Percentiles rank a stretch among this genome's conserved stretches.
These are phyloP conservation scores for Coprinopsis cinerea DNA, from an alignment of 768 basidiomycete genomes.

Conservation along the genomic window DNA sequence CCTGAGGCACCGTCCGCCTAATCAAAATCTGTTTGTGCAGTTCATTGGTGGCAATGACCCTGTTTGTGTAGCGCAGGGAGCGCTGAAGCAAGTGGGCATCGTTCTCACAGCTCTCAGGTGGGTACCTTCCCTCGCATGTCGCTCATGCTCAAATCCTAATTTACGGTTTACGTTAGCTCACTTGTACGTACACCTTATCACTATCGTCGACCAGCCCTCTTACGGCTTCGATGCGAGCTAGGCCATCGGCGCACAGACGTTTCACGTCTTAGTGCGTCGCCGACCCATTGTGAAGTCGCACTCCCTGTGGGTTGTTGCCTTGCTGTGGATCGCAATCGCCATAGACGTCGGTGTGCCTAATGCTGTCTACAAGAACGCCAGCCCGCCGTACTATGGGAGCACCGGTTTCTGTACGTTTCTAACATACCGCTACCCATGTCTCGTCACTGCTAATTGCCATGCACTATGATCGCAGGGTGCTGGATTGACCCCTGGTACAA, in stretches of 20 bases:
- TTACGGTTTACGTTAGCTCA: slow-evolving; percentile 7
- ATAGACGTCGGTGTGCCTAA: slow-evolving; percentile 28
- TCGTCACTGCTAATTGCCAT: too few relatives aligned
- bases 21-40: slow-evolving; percentile 12
- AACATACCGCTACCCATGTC: neutral
- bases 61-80: slow-evolving; percentile 32
- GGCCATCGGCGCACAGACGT: slow-evolving; percentile 38
- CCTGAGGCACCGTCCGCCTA: neutral
- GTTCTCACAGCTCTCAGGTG: slow-evolving; percentile 29
- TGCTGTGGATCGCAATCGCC: slow-evolving; percentile 29
- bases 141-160: too few relatives aligned
- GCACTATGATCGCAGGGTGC: slow-evolving; percentile 29
- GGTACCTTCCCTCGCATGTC: too few relatives aligned
- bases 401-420: slow-evolving; percentile 25
- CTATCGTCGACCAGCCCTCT: neutral
- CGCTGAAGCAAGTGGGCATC: slow-evolving; percentile 34
- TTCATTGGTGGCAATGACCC: slow-evolving; percentile 21
- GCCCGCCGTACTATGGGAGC: slow-evolving; percentile 27
- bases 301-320: slow-evolving; percentile 22
- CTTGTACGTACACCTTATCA: too few relatives aligned
- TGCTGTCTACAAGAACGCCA: slow-evolving; percentile 19
- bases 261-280: slow-evolving; percentile 35
- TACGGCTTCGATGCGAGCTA: too few relatives aligned
- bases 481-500: slow-evolving; percentile 31
- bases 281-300: slow-evolving; percentile 18